A percentile compares a stretch with the other conserved stretches of the same genome.
Conservation (phyloP, 345 rosid genomes). For the Schrenkiella parvula region DNA sequence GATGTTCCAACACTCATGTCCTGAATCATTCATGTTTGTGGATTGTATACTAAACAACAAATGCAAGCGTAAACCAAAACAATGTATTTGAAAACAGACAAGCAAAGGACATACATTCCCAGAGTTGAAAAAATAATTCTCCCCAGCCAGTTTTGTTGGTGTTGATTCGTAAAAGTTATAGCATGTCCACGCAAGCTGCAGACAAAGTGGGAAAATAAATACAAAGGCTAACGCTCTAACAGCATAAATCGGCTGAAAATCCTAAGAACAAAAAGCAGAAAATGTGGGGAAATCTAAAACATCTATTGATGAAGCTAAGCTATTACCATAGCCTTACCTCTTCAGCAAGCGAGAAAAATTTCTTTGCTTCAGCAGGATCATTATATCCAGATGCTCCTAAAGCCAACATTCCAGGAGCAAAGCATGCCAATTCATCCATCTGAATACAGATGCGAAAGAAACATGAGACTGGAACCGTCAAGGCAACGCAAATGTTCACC, state of each 20-base stretch:
- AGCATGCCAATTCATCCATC: conserved; percentile 99
- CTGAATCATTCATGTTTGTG: conserved; percentile 40
- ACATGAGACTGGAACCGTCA: conserved; percentile 1
- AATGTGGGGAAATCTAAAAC: neutral
- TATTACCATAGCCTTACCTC: conserved; percentile 58
- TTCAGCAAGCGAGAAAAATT: conserved; percentile 78
- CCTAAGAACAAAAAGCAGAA: neutral
- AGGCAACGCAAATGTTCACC: neutral
- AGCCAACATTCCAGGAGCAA: conserved; percentile 99
- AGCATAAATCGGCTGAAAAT: neutral
- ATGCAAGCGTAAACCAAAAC: neutral
- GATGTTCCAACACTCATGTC: conserved; percentile 98
- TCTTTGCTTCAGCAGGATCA: conserved; percentile 64
- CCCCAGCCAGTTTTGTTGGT: conserved; percentile 94
- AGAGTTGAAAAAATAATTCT: conserved; percentile 79
- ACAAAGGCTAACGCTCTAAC: neutral
- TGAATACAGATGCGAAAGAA: conserved; percentile 29
- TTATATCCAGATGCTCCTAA: conserved; percentile 76
- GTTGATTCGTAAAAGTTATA: conserved; percentile 90
- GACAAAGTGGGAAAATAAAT: neutral
- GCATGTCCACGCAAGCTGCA: conserved; percentile 98
- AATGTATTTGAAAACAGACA: neutral
- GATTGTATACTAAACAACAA: neutral
- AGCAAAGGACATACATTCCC: conserved; percentile 42
- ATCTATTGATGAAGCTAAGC: conserved; percentile 4